Base-by-base conservation (phyloP, 2,329 filamentous ascomycete genomes). In the Calonectria hongkongensis region DNA sequence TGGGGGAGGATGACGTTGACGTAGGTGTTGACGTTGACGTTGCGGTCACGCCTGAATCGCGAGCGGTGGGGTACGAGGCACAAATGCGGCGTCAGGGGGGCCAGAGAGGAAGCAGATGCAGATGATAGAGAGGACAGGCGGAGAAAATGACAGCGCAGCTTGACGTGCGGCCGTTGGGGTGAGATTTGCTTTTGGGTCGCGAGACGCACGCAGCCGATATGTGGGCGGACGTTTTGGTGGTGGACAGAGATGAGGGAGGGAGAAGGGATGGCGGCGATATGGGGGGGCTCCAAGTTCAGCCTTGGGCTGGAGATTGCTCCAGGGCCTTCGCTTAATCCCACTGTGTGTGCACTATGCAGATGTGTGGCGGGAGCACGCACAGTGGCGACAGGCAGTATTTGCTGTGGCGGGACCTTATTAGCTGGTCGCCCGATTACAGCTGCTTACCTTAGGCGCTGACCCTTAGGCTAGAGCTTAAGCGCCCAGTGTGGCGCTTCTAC, bases 41-140 rank as follows among this genome's bases (percentile, higher is more conserved):
- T 83, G 79, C 76, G 77, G 81, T 79, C 77, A 79, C 77, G 78
- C 75, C 74, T 80, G 76, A 80, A 73, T 80, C 77, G 78, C 77
- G 75, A 78, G 78, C 76, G 75, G 79, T 80, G 76, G 78, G 78
- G 78, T 75, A 80, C 76, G 79, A 79, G 75, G 78, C 78, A 79
- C 79, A 78, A 80, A 80, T 73, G 64, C 70, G 74, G 76, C 78
- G 75, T 75, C 76, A 76, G 74, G 75, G 76, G 75, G 73, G 71
- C 73, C 73, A 65, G 54, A 62, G 73, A 60, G 36, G 33, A 41
- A 41, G 33, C 54, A 21, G 33, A 60, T 60, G 74, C 71, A 25
- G 74, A 71, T 73, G 68, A 73, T 47, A 47, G 15, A 45, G 68
- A 69, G 54, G 48, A 51, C 36, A n/a, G 65, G 36, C 41, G 60